These are phyloP conservation scores for Neonothopanus nambi DNA, from an alignment of 1,284 basidiomycete genomes.

Conservation along the genomic window DNA sequence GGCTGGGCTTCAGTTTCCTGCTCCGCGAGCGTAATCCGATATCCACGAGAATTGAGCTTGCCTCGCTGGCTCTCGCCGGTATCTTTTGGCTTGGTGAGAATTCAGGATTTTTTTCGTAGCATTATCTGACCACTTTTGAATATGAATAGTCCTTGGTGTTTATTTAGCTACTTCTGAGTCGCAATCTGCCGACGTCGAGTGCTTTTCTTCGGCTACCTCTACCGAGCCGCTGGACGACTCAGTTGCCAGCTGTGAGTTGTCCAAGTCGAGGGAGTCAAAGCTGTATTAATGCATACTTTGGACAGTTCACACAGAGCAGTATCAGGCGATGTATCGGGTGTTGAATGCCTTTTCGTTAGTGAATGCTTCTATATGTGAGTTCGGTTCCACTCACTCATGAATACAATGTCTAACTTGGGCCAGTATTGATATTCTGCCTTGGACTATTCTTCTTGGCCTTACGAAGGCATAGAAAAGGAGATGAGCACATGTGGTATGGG, in stretches of 20 bases:
- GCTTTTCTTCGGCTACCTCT: slow-evolving; percentile 58
- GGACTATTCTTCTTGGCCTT: slow-evolving; percentile 64
- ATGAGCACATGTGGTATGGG: slow-evolving; percentile 71
- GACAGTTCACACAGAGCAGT: slow-evolving; percentile 64
- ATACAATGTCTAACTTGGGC: slow-evolving; percentile 17
- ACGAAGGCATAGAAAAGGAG: slow-evolving; percentile 62
- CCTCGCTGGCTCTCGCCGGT: slow-evolving; percentile 67
- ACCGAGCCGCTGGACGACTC: slow-evolving; percentile 53
- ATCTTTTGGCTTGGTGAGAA: slow-evolving; percentile 75
- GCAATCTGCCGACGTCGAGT: slow-evolving; percentile 77
- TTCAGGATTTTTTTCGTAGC: slow-evolving; percentile 6
- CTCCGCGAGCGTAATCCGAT: slow-evolving; percentile 70
- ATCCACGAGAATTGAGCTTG: slow-evolving; percentile 74
- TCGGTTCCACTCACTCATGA: slow-evolving; percentile 4
- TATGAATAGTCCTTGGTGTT: slow-evolving; percentile 60
- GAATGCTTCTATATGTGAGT: slow-evolving; percentile 69
- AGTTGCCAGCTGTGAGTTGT: slow-evolving; percentile 59
- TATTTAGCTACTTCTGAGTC: slow-evolving; percentile 72
- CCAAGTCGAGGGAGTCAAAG: slow-evolving; percentile 1
- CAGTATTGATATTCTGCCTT: slow-evolving; percentile 64
- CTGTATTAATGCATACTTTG: slow-evolving; percentile 15
- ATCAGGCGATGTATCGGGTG: slow-evolving; percentile 81
- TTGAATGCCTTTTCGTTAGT: slow-evolving; percentile 76
- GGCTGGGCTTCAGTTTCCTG: slow-evolving; percentile 62
- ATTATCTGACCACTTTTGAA: slow-evolving; percentile 9